Base-by-base conservation (phyloP, 257 asterid genomes). In the Plantago elongata region DNA sequence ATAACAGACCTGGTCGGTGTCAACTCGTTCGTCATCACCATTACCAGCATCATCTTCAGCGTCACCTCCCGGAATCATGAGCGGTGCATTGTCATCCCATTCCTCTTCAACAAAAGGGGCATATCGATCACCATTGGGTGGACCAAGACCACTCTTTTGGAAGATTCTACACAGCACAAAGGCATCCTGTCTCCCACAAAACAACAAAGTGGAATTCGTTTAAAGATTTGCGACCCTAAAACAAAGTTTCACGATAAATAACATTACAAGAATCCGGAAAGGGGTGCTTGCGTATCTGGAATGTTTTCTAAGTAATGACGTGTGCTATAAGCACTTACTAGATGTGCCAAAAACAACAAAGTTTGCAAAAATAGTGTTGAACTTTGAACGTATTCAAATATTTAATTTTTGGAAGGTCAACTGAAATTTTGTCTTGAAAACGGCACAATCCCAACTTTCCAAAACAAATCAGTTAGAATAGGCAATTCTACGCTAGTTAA, bases 61-160 rank as follows among this genome's bases (percentile, higher is more conserved):
- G 37, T 84, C 93, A 10, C 72, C 95, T 4, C 95, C 93, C 3
- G 95, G 89, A 62, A 89, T 70, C 64, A 86, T 38, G 18, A 83
- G 76, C 1, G 75, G 46, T 9, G 82, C 69, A 60, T 79, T 88
- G 49, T 91, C 90, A 63, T 86, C 89, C 98, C 98, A 91, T 67
- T 91, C 98, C 78, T 91, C 98, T 68, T 91, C 98, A 17, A 91
- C 74, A 76, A 91, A 91, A 59, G 98, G 96, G 18, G 98, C 98
- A 54, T 91, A 91, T 14, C 96, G 86, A 70, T 86, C 89, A 48
- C 95, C 96, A 61, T 86, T 91, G 6, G 96, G 96, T 13, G 96
- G 96, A n/a, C 98, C 98, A 9, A 91, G 54, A 38, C 98, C 98
- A 74, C 98, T 89, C 78, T 92, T 92, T 63, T 86, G 97, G 68